phyloP scores from a whole-genome alignment of 2,329 filamentous ascomycete species.

The Raffaelea albimanens region DNA sequence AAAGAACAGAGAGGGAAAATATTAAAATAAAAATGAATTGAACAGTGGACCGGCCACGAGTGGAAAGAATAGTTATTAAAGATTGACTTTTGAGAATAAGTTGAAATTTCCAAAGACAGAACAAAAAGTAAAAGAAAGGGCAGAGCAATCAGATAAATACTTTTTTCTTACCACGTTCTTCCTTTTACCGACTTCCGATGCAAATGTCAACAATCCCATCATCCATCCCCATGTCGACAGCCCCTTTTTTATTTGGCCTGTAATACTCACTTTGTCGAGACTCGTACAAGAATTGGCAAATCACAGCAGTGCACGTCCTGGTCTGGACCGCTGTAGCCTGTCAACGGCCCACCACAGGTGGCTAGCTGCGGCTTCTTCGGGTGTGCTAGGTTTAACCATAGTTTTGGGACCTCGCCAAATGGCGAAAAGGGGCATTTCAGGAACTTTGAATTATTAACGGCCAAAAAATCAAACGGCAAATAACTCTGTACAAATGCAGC shows the following conservation, averaged over 20 bases:
- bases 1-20: neutral
- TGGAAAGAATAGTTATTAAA: neutral
- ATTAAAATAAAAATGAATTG: neutral
- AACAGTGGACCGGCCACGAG: neutral
- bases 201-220: neutral
- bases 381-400: constrained; percentile 1
- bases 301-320: neutral
- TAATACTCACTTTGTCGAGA: neutral
- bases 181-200: neutral
- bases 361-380: too few species aligned
- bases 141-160: neutral
- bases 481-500: too few species aligned
- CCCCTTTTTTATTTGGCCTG: neutral
- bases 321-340: neutral
- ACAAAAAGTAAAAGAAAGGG: too few species aligned
- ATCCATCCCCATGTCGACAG: neutral
- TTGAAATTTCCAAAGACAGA: too few species aligned
- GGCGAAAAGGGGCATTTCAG: too few species aligned
- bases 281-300: neutral
- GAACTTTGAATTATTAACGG: too few species aligned
- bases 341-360: neutral
- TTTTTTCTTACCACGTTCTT: too few species aligned
- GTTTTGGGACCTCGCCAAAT: too few species aligned
- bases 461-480: too few species aligned
- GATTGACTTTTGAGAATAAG: neutral